Evolutionary conservation across 305 asterid genomes (phyloP).

Genomic region (Solanum hybrid): DNA sequence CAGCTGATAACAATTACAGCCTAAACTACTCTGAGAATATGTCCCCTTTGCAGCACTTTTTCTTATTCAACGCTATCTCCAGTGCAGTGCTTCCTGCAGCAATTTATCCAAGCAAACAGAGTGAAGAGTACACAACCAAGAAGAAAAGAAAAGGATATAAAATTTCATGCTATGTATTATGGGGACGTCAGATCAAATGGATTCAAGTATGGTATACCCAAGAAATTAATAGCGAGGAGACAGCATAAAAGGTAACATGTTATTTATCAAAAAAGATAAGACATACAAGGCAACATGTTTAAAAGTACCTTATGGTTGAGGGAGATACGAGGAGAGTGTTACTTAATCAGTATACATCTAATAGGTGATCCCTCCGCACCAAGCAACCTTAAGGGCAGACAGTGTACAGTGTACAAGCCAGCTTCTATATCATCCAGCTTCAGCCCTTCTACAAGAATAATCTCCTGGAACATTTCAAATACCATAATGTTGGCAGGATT

Average conservation of each 20-base stretch:
- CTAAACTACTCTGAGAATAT: not conserved
- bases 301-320: not conserved
- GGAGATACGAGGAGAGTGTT: conserved; percentile 8
- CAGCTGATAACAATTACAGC: not conserved
- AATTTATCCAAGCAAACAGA: not conserved
- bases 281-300: not conserved
- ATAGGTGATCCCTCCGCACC: conserved; percentile 96
- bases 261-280: not conserved
- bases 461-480: conserved; percentile 44
- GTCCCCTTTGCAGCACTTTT: not conserved
- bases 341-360: conserved; percentile 82
- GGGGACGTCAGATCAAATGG: not conserved
- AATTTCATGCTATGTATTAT: not conserved
- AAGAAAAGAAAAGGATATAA: not conserved
- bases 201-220: not conserved
- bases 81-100: not conserved
- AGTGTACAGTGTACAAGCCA: conserved; percentile 66
- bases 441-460: conserved; percentile 90
- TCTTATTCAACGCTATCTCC: not conserved
- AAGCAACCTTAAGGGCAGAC: conserved; percentile 77
- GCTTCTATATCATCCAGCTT: conserved; percentile 59
- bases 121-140: not conserved
- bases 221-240: not conserved
- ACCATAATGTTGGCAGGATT: not conserved
- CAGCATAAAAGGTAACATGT: not conserved